Conservation (phyloP, 495 filamentous ascomycete species). For the Lichina pygmaea region DNA sequence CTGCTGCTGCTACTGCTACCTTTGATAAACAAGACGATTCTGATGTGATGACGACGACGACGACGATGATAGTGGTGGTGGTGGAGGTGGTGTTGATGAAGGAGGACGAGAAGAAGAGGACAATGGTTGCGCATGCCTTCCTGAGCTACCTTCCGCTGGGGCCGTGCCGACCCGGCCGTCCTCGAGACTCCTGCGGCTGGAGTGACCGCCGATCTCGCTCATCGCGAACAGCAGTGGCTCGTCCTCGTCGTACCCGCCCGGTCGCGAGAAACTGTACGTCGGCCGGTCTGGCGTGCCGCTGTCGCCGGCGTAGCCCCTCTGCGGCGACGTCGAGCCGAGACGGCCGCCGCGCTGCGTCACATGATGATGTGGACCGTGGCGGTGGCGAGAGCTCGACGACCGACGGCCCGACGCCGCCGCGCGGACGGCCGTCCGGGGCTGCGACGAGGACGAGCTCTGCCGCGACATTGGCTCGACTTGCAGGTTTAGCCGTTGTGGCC, state of each 20-base stretch:
- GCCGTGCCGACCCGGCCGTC: slow-evolving; percentile 14
- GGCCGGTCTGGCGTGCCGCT: slow-evolving; percentile 6
- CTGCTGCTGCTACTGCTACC: too few species aligned
- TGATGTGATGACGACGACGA: too few species aligned
- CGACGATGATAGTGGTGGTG: too few species aligned
- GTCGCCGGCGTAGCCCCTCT: not conserved
- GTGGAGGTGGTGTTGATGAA: too few species aligned
- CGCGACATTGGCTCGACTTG: not conserved
- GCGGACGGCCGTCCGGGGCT: not conserved
- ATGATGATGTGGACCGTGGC: not conserved
- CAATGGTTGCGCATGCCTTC: too few species aligned
- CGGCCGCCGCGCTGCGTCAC: not conserved
- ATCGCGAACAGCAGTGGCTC: slow-evolving; percentile 71
- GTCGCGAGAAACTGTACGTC: slow-evolving; percentile 15
- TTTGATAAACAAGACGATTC: too few species aligned
- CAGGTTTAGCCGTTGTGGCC: not conserved
- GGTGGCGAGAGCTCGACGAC: not conserved
- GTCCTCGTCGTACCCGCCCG: slow-evolving; percentile 27
- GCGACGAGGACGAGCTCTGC: slow-evolving; percentile 2
- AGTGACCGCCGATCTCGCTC: slow-evolving; percentile 44
- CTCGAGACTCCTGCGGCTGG: slow-evolving; percentile 45
- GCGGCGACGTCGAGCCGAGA: not conserved
- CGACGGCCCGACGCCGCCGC: not conserved
- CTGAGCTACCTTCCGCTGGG: too few species aligned
- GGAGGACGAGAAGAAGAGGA: too few species aligned